Evolutionary conservation across 257 asterid genomes (phyloP), one percentile per base, ranked within the genome.

Genomic region (Anisodus tanguticus): DNA sequence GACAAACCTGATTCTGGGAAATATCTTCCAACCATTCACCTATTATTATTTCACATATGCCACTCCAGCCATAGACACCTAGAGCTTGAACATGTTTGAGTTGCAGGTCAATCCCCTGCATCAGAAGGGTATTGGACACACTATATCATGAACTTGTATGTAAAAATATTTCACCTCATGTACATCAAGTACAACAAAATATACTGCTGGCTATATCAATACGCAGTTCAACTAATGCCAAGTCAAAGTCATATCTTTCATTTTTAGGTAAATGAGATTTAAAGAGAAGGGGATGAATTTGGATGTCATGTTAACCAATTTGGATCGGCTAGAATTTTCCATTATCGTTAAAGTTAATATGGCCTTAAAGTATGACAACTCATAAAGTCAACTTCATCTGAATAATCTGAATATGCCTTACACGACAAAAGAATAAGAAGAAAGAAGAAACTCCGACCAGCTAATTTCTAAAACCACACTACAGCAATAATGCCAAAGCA

Each of bases 11-110:
- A 85, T 95, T 97, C 86, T 92, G 93, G 81, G 99, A 97, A 87
- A 97, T 95, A 84, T 97, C 99, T 89, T 93, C 98, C 89, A 97
- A 88, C 99, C 99, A 97, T 86, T 94, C 99, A 83, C 98, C 98
- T 81, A 97, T 81, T 84, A 92, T 86, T 15, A 93, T 89, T 91
- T 97, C 98, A 83, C 92, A 89, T 66, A 95, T 92, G 88, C 90
- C 87, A 83, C 90, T 83, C 99, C 97, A 97, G 68, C 99, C 99
- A 85, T 93, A 97, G 86, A 90, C 90, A 70, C 99, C 99, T 86
- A 84, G 91, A 68, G 96, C 97, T 87, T 93, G 94, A 71, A 95
- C 99, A 82, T 90, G 97, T 84, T 97, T 95, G 86, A 95, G 98
- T 84, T 93, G 95, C 84, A 97, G 88, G 87, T 97, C 98, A 88